phyloP scores from a whole-genome alignment of 1,139 yeast species.

The Suzukiozyma palmioleophila region DNA sequence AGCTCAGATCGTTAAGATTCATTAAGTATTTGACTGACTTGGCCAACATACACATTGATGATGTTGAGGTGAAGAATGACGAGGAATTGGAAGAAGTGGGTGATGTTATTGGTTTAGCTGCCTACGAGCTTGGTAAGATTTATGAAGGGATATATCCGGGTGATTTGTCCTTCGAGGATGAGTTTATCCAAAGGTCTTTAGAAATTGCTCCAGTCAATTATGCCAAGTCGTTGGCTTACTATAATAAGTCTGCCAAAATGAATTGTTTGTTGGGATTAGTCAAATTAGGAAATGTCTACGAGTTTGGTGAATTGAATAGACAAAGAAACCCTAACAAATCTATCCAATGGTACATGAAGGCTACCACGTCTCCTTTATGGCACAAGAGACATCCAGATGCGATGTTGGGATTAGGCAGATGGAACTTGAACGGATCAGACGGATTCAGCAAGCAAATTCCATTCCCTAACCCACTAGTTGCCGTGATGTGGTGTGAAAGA shows the following conservation, averaged over 20 bases:
- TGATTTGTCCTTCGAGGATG: constrained; percentile 35
- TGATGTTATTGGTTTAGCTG: constrained; percentile 40
- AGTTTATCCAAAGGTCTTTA: constrained; percentile 31
- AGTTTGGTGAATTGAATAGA: constrained; percentile 74
- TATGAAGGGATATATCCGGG: constrained; percentile 64
- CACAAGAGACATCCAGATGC: constrained; percentile 77
- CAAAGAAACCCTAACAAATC: constrained; percentile 66
- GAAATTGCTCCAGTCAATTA: constrained; percentile 46
- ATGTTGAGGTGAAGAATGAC: constrained; percentile 30
- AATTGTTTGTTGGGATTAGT: constrained; percentile 81
- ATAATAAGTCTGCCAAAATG: constrained; percentile 71
- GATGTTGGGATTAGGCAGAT: constrained; percentile 84
- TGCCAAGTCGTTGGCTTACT: constrained; percentile 62
- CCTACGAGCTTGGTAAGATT: constrained; percentile 58
- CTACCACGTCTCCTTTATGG: constrained; percentile 53
- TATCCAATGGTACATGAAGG: constrained; percentile 85
- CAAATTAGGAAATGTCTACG: constrained; percentile 81
- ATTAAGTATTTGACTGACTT: constrained; percentile 36
- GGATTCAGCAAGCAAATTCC: constrained; percentile 52
- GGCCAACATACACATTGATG: constrained; percentile 31
- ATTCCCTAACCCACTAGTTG: constrained; percentile 67
- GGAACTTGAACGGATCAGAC: constrained; percentile 83
- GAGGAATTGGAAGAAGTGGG: constrained; percentile 42
- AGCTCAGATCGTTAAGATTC: constrained; percentile 31
- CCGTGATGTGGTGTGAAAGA: constrained; percentile 84